Conservation (phyloP, 176 grass and related monocot genomes). For the Oryza brachyantha region DNA sequence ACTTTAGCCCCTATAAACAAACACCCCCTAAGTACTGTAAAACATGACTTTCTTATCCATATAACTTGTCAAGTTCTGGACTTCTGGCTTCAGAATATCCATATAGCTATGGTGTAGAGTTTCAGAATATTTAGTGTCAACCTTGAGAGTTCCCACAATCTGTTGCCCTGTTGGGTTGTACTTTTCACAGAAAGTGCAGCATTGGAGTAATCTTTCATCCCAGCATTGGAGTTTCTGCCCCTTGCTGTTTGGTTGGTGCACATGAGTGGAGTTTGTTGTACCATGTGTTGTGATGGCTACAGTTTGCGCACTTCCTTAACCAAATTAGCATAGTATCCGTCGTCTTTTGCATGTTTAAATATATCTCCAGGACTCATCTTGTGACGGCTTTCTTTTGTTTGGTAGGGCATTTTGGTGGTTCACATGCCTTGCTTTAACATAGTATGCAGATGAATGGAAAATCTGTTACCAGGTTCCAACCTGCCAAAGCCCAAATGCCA, state of each 20-base stretch:
- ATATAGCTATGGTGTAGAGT: background rate
- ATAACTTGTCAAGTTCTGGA: background rate
- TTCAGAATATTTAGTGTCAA: background rate
- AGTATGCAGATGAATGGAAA: background rate
- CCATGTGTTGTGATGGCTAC: background rate
- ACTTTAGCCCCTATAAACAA: too few relatives aligned
- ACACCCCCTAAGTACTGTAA: too few relatives aligned
- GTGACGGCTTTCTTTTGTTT: background rate
- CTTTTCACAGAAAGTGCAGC: background rate
- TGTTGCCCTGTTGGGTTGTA: background rate
- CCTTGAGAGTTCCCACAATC: background rate
- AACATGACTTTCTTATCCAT: too few relatives aligned
- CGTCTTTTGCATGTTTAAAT: background rate
- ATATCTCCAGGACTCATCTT: background rate
- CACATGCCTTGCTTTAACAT: background rate
- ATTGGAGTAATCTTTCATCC: background rate
- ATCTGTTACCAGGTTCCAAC: background rate
- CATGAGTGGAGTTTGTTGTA: conserved; percentile 12
- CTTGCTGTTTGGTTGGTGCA: conserved; percentile 6
- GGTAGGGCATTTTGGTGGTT: background rate
- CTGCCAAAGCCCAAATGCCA: background rate
- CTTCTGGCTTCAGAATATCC: background rate
- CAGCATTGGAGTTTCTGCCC: background rate
- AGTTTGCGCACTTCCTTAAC: background rate
- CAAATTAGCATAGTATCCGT: background rate